Conservation (phyloP, 371 early-diverging fungal species). For the Mycotypha africana region DNA sequence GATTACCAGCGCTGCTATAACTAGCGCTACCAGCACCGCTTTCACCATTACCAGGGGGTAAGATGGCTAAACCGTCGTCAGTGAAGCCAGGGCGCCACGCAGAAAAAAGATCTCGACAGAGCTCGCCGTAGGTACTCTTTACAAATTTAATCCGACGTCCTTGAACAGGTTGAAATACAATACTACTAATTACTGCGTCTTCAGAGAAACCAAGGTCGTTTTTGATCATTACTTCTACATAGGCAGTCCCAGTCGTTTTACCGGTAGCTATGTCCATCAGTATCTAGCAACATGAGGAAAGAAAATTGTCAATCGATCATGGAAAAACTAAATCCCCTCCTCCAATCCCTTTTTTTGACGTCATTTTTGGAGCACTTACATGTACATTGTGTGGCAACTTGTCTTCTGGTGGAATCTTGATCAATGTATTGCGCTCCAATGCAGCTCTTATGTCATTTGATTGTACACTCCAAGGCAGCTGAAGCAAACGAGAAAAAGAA, state of each 20-base stretch:
- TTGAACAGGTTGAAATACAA: neutral
- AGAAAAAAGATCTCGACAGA: slow-evolving; percentile 4
- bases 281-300: slow-evolving; percentile 2
- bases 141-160: slow-evolving; percentile 6
- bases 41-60: no score
- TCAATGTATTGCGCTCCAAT: neutral
- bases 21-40: no score
- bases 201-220: no score
- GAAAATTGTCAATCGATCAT: neutral
- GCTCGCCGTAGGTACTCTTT: slow-evolving; percentile 8
- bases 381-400: slow-evolving; percentile 10
- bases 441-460: neutral
- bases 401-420: neutral
- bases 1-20: no score
- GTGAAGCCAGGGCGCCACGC: slow-evolving; percentile 7
- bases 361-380: neutral
- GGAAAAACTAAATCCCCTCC: no score
- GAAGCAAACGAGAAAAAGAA: neutral
- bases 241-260: slow-evolving; percentile 9
- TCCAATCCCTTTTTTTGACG: no score
- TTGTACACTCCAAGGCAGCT: slow-evolving; percentile 6
- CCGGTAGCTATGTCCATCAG: slow-evolving; percentile 15
- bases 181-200: neutral
- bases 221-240: neutral
- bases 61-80: no score